Conservation (phyloP, 345 rosid genomes). For the Sonneratia caseolaris region DNA sequence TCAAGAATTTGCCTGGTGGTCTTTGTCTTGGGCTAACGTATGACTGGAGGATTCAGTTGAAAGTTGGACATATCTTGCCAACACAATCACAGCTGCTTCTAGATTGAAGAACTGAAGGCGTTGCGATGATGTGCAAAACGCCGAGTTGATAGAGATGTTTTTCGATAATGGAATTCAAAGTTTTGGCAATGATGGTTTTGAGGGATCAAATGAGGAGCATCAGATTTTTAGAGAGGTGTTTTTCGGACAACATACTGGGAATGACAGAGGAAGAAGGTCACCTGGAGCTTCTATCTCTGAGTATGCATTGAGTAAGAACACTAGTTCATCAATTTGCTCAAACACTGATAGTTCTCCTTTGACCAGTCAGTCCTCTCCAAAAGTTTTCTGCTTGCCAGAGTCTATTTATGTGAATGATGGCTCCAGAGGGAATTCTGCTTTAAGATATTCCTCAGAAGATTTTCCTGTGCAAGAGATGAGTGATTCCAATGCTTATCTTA, state of each 20-base stretch:
- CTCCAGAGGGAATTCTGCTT: slow-evolving; percentile 19
- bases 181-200: slow-evolving; percentile 39
- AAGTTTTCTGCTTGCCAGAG: slow-evolving; percentile 20
- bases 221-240: slow-evolving; percentile 45
- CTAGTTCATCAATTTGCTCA: slow-evolving; percentile 30
- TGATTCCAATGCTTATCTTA: slow-evolving; percentile 22
- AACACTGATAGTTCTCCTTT: slow-evolving; percentile 53
- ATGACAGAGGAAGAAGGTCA: slow-evolving; percentile 30
- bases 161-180: slow-evolving; percentile 20
- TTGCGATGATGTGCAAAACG: slow-evolving; percentile 1
- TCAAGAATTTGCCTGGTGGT: neutral
- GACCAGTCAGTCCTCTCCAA: slow-evolving; percentile 38
- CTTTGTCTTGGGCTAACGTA: neutral
- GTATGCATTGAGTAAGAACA: slow-evolving; percentile 30
- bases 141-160: slow-evolving; percentile 20
- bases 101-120: slow-evolving; percentile 5
- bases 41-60: neutral
- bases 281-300: slow-evolving; percentile 38
- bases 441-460: slow-evolving; percentile 25
- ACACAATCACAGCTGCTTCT: slow-evolving; percentile 2
- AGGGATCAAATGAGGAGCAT: slow-evolving; percentile 50
- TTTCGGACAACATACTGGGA: slow-evolving; percentile 30
- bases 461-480: slow-evolving; percentile 23
- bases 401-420: slow-evolving; percentile 17
- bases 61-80: neutral